These are phyloP conservation scores for Triticum dicoccoides DNA, from an alignment of 176 grass and related monocot species.

Conservation along the genomic window DNA sequence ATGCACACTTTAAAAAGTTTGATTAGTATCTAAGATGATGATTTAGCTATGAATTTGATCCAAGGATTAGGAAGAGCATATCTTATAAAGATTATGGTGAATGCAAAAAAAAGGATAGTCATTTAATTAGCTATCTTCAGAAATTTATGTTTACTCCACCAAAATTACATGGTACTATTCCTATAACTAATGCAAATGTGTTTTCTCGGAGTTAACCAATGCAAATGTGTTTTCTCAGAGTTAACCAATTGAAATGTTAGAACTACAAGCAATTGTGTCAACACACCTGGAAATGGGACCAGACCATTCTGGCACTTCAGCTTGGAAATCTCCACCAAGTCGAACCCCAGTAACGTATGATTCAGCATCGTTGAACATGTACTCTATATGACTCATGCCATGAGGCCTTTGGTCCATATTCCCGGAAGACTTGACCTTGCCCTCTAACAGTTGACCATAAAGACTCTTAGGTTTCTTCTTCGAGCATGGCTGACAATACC, in stretches of 20 bases:
- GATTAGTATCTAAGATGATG: background rate
- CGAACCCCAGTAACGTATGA: slow-evolving; percentile 65
- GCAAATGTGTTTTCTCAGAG: background rate
- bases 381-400: slow-evolving; percentile 60
- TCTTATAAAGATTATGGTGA: slow-evolving; percentile 13
- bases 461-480: slow-evolving; percentile 43
- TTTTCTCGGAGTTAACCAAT: background rate
- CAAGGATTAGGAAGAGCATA: background rate
- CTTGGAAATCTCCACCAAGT: slow-evolving; percentile 81
- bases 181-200: slow-evolving; percentile 21
- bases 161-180: slow-evolving; percentile 22
- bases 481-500: slow-evolving; percentile 76
- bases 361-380: slow-evolving; percentile 57
- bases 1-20: slow-evolving; percentile 1
- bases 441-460: slow-evolving; percentile 39
- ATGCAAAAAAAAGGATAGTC: background rate
- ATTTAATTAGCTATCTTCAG: slow-evolving; percentile 1
- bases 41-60: slow-evolving; percentile 11
- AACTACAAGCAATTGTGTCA: slow-evolving; percentile 16
- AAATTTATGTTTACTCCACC: slow-evolving; percentile 10
- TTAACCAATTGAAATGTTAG: slow-evolving; percentile 22
- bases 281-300: slow-evolving; percentile 55
- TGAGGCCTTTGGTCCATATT: slow-evolving; percentile 39
- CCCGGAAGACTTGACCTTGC: slow-evolving; percentile 32
- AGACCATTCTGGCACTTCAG: slow-evolving; percentile 77